phyloP scores from a whole-genome alignment of 2,329 filamentous ascomycete genomes.

The Capronia americana region DNA sequence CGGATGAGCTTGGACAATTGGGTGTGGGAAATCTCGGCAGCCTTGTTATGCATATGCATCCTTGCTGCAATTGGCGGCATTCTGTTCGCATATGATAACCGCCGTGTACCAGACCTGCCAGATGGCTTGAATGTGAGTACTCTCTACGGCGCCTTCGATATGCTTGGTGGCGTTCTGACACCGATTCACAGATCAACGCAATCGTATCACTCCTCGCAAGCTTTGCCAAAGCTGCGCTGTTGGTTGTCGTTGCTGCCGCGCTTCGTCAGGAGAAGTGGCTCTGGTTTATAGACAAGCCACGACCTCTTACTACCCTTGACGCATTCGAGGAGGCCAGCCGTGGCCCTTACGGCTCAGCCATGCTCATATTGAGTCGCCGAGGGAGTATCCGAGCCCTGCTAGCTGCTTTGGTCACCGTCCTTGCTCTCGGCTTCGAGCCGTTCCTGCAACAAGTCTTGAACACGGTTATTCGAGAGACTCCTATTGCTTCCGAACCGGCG shows the following conservation, averaged over 20 bases:
- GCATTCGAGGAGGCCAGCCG: conserved; percentile 39
- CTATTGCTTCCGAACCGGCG: conserved; percentile 13
- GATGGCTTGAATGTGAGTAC: conserved; percentile 22
- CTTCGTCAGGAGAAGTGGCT: conserved; percentile 41
- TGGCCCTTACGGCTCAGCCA: conserved; percentile 37
- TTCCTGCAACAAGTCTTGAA: conserved; percentile 38
- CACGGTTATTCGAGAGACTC: conserved; percentile 16
- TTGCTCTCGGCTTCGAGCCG: conserved; percentile 39
- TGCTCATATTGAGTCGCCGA: conserved; percentile 18
- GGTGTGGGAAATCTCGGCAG: conserved; percentile 31
- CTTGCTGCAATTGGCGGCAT: conserved; percentile 30
- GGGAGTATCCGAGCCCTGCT: conserved; percentile 28
- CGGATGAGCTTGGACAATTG: conserved; percentile 36
- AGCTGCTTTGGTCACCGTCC: conserved; percentile 34
- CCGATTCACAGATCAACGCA: conserved; percentile 31
- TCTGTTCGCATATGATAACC: conserved; percentile 31
- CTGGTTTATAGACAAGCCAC: conserved; percentile 30
- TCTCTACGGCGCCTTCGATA: neutral
- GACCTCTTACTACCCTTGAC: conserved; percentile 33
- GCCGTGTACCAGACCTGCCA: conserved; percentile 30
- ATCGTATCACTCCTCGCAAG: conserved; percentile 36
- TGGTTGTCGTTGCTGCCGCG: conserved; percentile 32
- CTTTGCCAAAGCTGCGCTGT: conserved; percentile 34
- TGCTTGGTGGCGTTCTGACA: neutral
- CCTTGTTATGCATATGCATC: conserved; percentile 28